These are phyloP conservation scores for Candida sojae DNA, from an alignment of 1,139 yeast species.

Conservation along the genomic window DNA sequence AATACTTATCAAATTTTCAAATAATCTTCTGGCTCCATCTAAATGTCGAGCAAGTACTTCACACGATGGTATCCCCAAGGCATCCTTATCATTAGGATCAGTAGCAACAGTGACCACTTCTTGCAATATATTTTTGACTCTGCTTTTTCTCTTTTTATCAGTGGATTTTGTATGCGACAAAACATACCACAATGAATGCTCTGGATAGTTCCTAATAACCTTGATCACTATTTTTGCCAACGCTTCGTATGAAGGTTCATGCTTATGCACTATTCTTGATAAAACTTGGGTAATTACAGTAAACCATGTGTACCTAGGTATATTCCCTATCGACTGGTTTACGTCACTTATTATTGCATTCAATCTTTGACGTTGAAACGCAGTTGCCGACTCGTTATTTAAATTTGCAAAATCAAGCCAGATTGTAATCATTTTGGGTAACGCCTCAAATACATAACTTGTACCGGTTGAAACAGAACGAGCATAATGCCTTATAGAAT, in stretches of 20 bases:
- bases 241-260: conserved; percentile 55
- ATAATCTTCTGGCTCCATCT: conserved; percentile 32
- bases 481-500: conserved; percentile 64
- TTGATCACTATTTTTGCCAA: conserved; percentile 58
- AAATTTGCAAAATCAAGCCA: conserved; percentile 81
- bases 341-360: conserved; percentile 56
- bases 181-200: conserved; percentile 83
- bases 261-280: conserved; percentile 73
- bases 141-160: conserved; percentile 54
- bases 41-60: neutral
- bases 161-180: conserved; percentile 73
- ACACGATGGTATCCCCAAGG: no score
- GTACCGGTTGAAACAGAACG: conserved; percentile 71
- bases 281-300: conserved; percentile 84
- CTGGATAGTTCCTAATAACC: conserved; percentile 69
- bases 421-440: conserved; percentile 85
- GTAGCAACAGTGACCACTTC: conserved; percentile 3
- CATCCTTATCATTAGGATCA: neutral
- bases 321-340: conserved; percentile 41
- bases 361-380: conserved; percentile 31
- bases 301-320: conserved; percentile 75
- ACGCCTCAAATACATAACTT: conserved; percentile 74
- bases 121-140: conserved; percentile 40
- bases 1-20: conserved; percentile 35
- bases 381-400: conserved; percentile 27